These are phyloP conservation scores for Hygrophila difformis DNA, from an alignment of 257 asterid genomes.

Conservation along the genomic window DNA sequence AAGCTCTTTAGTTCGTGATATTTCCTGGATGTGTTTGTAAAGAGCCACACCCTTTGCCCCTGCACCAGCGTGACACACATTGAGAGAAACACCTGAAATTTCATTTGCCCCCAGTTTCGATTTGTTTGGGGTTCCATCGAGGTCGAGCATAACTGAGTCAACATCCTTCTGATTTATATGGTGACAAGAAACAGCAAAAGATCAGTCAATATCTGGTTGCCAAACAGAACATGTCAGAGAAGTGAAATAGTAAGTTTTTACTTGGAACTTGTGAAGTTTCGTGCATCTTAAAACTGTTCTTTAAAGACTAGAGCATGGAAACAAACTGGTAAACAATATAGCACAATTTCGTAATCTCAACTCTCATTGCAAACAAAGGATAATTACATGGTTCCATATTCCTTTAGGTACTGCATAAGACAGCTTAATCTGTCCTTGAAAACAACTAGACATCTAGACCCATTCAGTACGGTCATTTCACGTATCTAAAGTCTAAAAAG, in stretches of 20 bases:
- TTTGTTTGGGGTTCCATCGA: slow-evolving; percentile 90
- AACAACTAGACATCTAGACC: too few relatives aligned
- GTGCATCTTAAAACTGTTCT: too few relatives aligned
- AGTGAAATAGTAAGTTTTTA: too few relatives aligned
- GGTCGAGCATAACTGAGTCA: slow-evolving; percentile 78
- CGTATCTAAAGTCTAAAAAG: too few relatives aligned
- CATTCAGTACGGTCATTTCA: too few relatives aligned
- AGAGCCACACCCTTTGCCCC: slow-evolving; percentile 85
- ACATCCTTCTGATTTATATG: slow-evolving; percentile 72
- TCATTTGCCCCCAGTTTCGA: slow-evolving; percentile 97
- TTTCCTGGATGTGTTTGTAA: slow-evolving; percentile 84
- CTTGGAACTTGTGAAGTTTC: too few relatives aligned
- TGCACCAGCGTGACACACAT: slow-evolving; percentile 95
- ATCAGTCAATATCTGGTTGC: too few relatives aligned
- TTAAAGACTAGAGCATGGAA: background rate
- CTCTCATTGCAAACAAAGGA: too few relatives aligned
- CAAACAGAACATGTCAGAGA: too few relatives aligned
- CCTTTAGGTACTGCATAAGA: too few relatives aligned
- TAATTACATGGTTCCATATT: too few relatives aligned
- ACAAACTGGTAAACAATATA: background rate
- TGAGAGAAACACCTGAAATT: slow-evolving; percentile 89
- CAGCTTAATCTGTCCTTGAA: too few relatives aligned
- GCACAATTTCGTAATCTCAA: background rate
- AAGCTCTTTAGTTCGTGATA: slow-evolving; percentile 77
- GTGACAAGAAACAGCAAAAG: slow-evolving; percentile 7